Evolutionary conservation across 2,329 filamentous ascomycete genomes (phyloP), one percentile per base, ranked within the genome.

Genomic region (Simplicillium sp.): DNA sequence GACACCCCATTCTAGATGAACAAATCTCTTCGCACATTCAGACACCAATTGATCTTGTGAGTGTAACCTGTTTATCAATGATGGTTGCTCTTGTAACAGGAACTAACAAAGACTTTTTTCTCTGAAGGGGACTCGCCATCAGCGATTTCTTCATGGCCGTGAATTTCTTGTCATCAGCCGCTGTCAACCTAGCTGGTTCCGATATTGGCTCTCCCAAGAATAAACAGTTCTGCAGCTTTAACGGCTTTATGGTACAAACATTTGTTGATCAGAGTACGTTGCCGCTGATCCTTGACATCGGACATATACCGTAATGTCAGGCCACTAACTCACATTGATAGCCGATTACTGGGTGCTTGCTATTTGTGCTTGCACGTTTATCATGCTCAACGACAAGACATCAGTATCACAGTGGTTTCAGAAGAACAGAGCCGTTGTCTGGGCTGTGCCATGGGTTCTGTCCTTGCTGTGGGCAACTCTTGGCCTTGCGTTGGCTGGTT

Each of bases 281-380:
- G 15, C 6, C 7, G n/a, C n/a, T n/a, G n/a, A n/a, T 13, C 12
- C 31, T 13, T 33, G 6, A 33, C 12, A 5, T 33, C 12, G 31
- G 6, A 7, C 5, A 6, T 5, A 13, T 13, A 13, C 12, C 31
- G 15, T 7, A 6, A 25, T 25, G 20, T 25, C 9, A 6, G 6
- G 20, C 31, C 7, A 5, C 31, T 33, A 33, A 33, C 31, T 15
- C 12, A 9, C n/a, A 7, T 33, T 13, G 31, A 25, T 11, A 33
- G 65, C 63, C 11, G 63, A 67, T 46, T 66, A 66, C 41, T 67
- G 64, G 63, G 58, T 67, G 9, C 42, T 67, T 3, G 41, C 51
- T 14, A 65, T 67, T 35, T 61, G 62, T 3, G 38, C 62, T 7
- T 65, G 55, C 48, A 66, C 64, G 0, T 67, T 59, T 41, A 51